phyloP scores from a whole-genome alignment of 345 rosid genomes.

The Moricandia moricandioides region DNA sequence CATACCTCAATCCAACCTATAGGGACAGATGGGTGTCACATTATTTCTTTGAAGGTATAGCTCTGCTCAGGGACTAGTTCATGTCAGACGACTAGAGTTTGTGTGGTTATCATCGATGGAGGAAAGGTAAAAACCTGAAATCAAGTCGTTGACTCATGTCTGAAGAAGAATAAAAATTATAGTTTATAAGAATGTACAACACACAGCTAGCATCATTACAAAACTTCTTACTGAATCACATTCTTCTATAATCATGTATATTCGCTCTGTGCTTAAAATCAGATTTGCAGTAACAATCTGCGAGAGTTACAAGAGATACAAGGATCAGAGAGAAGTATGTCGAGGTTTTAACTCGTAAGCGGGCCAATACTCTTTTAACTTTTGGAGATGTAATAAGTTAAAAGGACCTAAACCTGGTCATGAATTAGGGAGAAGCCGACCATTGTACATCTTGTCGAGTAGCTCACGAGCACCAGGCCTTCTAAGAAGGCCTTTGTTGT shows the following conservation, averaged over 20 bases:
- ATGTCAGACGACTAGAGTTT: no score
- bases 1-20: no score
- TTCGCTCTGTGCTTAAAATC: conserved; percentile 1
- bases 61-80: no score
- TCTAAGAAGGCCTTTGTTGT: conserved; percentile 88
- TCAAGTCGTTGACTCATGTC: no score
- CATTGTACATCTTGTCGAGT: conserved; percentile 93
- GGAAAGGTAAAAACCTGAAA: no score
- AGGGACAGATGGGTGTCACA: no score
- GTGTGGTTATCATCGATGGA: no score
- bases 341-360: background rate
- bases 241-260: conserved; percentile 3
- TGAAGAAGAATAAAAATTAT: no score
- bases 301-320: background rate
- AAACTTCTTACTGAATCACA: background rate
- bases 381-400: background rate
- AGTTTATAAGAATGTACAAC: background rate
- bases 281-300: conserved; percentile 14
- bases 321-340: background rate
- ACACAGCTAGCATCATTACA: conserved; percentile 1
- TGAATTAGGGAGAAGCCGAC: conserved; percentile 72
- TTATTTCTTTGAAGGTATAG: no score
- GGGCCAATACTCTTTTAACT: background rate
- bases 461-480: conserved; percentile 81
- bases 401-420: conserved; percentile 35